Percentiles rank a stretch among this genome's conserved stretches.
Evolutionary conservation across 2,329 filamentous ascomycete species (phyloP).

Genomic region (Nemania sp.): DNA sequence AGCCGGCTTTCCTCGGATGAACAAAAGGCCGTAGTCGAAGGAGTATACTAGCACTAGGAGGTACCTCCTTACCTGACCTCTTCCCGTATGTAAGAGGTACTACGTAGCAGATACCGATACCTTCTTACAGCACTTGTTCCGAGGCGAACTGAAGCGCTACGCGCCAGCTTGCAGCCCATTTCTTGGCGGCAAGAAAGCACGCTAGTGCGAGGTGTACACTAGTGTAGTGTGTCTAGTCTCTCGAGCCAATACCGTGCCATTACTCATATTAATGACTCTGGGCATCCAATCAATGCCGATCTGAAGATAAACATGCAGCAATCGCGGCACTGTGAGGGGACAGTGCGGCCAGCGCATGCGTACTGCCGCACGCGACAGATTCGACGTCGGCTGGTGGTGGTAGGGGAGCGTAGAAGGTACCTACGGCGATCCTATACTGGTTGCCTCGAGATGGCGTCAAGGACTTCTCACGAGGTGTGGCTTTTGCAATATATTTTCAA

Average conservation of each 20-base stretch:
- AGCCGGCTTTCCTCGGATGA: too few relatives aligned
- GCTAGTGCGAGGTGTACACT: too few relatives aligned
- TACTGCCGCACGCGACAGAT: slow-evolving; percentile 19
- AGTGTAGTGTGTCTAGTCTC: background rate
- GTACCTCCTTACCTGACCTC: too few relatives aligned
- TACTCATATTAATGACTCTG: slow-evolving; percentile 26
- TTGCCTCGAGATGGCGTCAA: too few relatives aligned
- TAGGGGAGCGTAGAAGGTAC: background rate
- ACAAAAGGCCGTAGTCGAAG: too few relatives aligned
- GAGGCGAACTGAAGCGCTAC: background rate
- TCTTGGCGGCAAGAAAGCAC: slow-evolving; percentile 4
- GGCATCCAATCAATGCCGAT: slow-evolving; percentile 34
- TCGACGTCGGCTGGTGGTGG: background rate
- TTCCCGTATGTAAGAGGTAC: too few relatives aligned
- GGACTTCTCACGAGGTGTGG: too few relatives aligned
- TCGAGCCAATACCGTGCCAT: slow-evolving; percentile 4
- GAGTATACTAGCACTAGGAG: too few relatives aligned
- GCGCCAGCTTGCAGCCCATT: background rate
- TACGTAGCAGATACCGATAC: too few relatives aligned
- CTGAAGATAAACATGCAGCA: slow-evolving; percentile 40
- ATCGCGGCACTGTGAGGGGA: slow-evolving; percentile 36
- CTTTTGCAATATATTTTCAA: too few relatives aligned
- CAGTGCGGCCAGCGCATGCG: slow-evolving; percentile 28
- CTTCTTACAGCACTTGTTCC: background rate
- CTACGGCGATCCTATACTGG: background rate